Percentiles rank a stretch among this genome's conserved stretches.
Evolutionary conservation across 352 stramenopile genomes (phyloP).

Genomic region (Phytophthora litchii): DNA sequence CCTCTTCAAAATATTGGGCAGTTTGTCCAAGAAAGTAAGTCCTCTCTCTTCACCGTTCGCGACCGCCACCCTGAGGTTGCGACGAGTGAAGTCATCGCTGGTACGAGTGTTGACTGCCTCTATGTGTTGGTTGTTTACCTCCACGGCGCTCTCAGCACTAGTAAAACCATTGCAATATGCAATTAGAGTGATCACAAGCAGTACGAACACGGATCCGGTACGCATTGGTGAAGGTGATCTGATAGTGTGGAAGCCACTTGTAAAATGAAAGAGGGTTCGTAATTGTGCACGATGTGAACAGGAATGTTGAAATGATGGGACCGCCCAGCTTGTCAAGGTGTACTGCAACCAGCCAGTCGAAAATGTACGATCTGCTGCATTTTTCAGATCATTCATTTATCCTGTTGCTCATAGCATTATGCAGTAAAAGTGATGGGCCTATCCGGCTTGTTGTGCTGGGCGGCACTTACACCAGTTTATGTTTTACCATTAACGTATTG

Average conservation of each 20-base stretch:
- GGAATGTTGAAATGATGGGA: constrained; percentile 5
- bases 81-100: neutral
- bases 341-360: constrained; percentile 21
- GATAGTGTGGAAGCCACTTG: constrained; percentile 8
- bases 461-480: constrained; percentile 15
- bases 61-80: constrained; percentile 15
- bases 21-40: neutral
- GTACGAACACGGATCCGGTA: constrained; percentile 3
- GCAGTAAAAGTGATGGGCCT: constrained; percentile 9
- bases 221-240: constrained; percentile 14
- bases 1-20: neutral
- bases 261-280: constrained; percentile 5
- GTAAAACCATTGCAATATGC: constrained; percentile 6
- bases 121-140: neutral
- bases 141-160: constrained; percentile 1
- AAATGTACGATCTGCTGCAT: constrained; percentile 16
- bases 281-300: neutral
- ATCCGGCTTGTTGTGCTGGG: constrained; percentile 19
- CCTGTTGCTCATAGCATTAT: constrained; percentile 2
- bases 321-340: constrained; percentile 13
- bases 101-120: neutral
- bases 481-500: constrained; percentile 10
- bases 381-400: constrained; percentile 10
- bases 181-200: neutral
- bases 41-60: constrained; percentile 7